Base-by-base conservation (phyloP, 2,329 filamentous ascomycete species). In the Trichophyton schoenleinii region DNA sequence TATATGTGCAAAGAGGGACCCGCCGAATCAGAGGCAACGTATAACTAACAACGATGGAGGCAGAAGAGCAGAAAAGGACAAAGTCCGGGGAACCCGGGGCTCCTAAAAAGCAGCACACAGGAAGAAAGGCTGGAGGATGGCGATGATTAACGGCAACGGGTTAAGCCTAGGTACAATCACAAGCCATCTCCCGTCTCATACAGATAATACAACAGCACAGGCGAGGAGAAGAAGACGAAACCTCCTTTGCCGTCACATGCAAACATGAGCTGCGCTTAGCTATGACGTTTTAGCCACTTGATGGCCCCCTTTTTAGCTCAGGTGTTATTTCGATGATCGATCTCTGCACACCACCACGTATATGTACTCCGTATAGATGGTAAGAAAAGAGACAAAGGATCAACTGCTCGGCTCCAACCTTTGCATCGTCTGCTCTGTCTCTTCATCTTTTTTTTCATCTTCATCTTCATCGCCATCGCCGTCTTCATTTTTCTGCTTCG, bases 111-210 rank as follows among this genome's bases (percentile, higher is more conserved):
- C 22, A 53, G 22, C 18, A 28, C 46, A 13, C 11, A 13, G 22
- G 42, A 11, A n/a, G 44, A 48, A 48, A 48, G 25, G 18, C 20
- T 34, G 28, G 52, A 34, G 3, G 28, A 34, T 15, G 9, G 22
- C 5, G 46, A 28, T 20, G 22, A 13, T n/a, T n/a, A 15, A 44
- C 15, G 41, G n/a, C n/a, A 38, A 13, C 9, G 8, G 34, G 3
- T 13, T 38, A 25, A 53, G 52, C 52, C 52, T 55, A 55, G 52
- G 52, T 55, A 55, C 11, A 55, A 55, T 55, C 52, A 55, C 52
- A 55, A 36, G 52, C 52, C 28, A 36, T 11, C 52, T 34, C 52
- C 25, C 15, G 4, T 48, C 9, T 13, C 46, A 13, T 52, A 25
- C 22, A 28, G 5, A 22, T 13, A 28, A 6, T 9, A 22, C 7